Conservation (phyloP, 2,329 filamentous ascomycete species). For the Exophiala phaeomuriformis region DNA sequence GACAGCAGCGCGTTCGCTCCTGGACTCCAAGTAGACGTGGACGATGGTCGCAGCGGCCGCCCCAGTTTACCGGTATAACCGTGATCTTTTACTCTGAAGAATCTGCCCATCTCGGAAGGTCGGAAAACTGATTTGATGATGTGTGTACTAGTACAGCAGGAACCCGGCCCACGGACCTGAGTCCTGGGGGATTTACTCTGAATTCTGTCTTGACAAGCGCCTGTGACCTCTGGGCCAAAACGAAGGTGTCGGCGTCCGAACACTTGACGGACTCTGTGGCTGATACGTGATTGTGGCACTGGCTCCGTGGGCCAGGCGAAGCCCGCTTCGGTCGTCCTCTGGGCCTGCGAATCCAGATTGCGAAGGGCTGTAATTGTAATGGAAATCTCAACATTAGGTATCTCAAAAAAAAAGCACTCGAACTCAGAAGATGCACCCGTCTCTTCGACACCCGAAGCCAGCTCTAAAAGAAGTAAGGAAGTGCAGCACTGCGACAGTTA, state of each 20-base stretch:
- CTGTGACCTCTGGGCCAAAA: background rate
- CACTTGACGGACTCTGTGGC: too few relatives aligned
- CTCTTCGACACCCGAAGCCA: background rate
- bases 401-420: constrained; percentile 3
- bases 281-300: background rate
- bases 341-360: too few relatives aligned
- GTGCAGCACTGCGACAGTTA: constrained; percentile 35
- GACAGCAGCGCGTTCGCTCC: too few relatives aligned
- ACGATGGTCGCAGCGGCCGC: too few relatives aligned
- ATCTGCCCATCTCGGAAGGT: background rate
- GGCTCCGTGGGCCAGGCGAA: background rate
- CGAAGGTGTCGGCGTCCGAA: background rate
- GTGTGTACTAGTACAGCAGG: constrained; percentile 4
- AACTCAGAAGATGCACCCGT: background rate
- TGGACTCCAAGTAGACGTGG: too few relatives aligned
- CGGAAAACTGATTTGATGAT: background rate
- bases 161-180: background rate
- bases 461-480: constrained; percentile 40
- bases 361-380: background rate
- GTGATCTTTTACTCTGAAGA: too few relatives aligned
- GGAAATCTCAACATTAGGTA: background rate
- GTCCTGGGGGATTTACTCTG: background rate
- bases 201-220: background rate
- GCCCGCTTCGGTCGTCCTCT: background rate
- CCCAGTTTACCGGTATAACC: too few relatives aligned